Conservation (phyloP, 169 alveolate genomes). For the Cytauxzoon felis region DNA sequence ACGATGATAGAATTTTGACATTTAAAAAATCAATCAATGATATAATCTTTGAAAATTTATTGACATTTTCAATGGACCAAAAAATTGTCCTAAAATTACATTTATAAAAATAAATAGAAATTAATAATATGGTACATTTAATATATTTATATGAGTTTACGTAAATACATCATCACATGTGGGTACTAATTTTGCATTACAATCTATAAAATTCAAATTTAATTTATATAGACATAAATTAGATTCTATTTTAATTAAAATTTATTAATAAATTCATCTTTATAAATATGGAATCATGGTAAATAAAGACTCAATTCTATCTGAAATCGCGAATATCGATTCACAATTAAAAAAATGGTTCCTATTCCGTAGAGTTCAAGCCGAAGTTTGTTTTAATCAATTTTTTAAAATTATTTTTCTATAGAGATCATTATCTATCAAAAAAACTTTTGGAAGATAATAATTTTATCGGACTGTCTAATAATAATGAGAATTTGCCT, state of each 20-base stretch:
- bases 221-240: neutral
- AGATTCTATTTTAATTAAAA: neutral
- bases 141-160: too few relatives aligned
- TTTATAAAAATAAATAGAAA: too few relatives aligned
- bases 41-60: too few relatives aligned
- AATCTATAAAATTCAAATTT: constrained; percentile 1
- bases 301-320: constrained; percentile 31
- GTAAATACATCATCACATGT: too few relatives aligned
- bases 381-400: too few relatives aligned
- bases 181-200: neutral
- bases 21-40: too few relatives aligned
- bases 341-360: constrained; percentile 74
- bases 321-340: constrained; percentile 68
- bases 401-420: constrained; percentile 3
- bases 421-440: constrained; percentile 59
- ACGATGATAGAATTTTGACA: too few relatives aligned
- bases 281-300: constrained; percentile 32
- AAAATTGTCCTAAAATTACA: too few relatives aligned
- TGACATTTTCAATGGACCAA: too few relatives aligned
- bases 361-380: constrained; percentile 70
- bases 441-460: constrained; percentile 66
- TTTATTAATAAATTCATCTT: too few relatives aligned
- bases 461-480: constrained; percentile 68
- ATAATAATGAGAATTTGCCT: constrained; percentile 48
- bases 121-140: too few relatives aligned